Conservation (phyloP, 2,329 filamentous ascomycete genomes). For the Alternaria viburni region DNA sequence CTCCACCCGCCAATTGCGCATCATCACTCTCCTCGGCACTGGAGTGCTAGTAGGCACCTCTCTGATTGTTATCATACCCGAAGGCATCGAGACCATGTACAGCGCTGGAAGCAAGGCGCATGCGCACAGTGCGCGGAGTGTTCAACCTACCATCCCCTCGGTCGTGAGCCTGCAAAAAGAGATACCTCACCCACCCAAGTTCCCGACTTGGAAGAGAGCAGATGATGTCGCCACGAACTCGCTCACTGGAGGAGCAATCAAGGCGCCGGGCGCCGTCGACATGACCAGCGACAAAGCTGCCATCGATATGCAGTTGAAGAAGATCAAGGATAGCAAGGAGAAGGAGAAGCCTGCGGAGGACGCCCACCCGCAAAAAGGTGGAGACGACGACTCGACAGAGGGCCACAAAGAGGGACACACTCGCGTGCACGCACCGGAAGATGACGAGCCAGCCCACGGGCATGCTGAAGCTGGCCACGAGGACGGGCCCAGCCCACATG, state of each 20-base stretch:
- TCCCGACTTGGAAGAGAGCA: slow-evolving; percentile 27
- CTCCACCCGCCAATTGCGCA: slow-evolving; percentile 82
- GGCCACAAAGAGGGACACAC: slow-evolving; percentile 47
- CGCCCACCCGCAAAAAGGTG: slow-evolving; percentile 41
- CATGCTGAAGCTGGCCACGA: slow-evolving; percentile 50
- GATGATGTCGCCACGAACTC: slow-evolving; percentile 22
- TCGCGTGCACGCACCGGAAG: slow-evolving; percentile 42
- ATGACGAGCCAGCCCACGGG: slow-evolving; percentile 51
- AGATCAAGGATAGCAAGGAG: slow-evolving; percentile 32
- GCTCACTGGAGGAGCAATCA: slow-evolving; percentile 22
- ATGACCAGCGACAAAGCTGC: slow-evolving; percentile 31
- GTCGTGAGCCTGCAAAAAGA: slow-evolving; percentile 35
- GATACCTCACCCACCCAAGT: slow-evolving; percentile 30
- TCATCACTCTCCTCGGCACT: slow-evolving; percentile 91
- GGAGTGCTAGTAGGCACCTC: slow-evolving; percentile 94
- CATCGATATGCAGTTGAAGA: slow-evolving; percentile 27
- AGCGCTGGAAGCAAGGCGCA: slow-evolving; percentile 52
- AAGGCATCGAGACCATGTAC: slow-evolving; percentile 91
- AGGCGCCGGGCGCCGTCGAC: slow-evolving; percentile 22
- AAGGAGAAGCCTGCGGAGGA: slow-evolving; percentile 29
- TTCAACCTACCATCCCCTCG: slow-evolving; percentile 34
- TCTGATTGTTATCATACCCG: slow-evolving; percentile 95
- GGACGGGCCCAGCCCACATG: slow-evolving; percentile 61
- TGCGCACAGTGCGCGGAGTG: slow-evolving; percentile 27
- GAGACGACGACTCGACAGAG: slow-evolving; percentile 48